Percentiles rank a stretch among this genome's conserved stretches.
phyloP scores from a whole-genome alignment of 306 rosid genomes.

The Cicer bijugum region DNA sequence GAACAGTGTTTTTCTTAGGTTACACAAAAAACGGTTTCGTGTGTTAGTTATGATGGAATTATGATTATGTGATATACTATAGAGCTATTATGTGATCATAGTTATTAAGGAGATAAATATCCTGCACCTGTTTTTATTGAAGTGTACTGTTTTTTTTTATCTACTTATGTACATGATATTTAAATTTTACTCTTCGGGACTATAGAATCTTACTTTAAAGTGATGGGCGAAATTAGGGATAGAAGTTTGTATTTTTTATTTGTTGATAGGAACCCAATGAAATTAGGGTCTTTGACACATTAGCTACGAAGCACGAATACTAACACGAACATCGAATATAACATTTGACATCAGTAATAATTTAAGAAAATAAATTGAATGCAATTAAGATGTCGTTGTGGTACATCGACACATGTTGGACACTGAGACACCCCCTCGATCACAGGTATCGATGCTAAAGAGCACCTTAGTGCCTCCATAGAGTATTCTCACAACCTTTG shows the following conservation, averaged over 20 bases:
- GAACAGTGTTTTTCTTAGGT: slow-evolving; percentile 41
- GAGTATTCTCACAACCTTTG: no score
- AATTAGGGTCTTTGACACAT: no score
- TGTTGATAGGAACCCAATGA: no score
- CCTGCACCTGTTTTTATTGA: slow-evolving; percentile 10
- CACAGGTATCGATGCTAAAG: neutral
- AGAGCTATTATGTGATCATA: slow-evolving; percentile 37
- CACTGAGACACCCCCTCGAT: neutral
- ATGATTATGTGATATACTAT: slow-evolving; percentile 39
- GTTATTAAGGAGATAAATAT: slow-evolving; percentile 8
- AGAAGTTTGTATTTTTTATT: neutral
- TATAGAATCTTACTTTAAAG: slow-evolving; percentile 30
- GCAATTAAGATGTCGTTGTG: no score
- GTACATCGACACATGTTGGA: neutral
- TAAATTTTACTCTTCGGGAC: slow-evolving; percentile 32
- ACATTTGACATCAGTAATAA: no score
- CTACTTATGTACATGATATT: slow-evolving; percentile 37
- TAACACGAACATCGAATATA: no score
- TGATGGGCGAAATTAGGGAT: slow-evolving; percentile 6
- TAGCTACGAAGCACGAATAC: no score
- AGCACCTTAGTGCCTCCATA: no score
- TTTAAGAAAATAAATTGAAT: no score
- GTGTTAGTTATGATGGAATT: slow-evolving; percentile 42
- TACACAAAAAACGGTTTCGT: slow-evolving; percentile 21
- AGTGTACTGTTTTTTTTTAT: slow-evolving; percentile 33